Evolutionary conservation across 352 stramenopile genomes (phyloP).

Genomic region (Globisporangium echinulatum): DNA sequence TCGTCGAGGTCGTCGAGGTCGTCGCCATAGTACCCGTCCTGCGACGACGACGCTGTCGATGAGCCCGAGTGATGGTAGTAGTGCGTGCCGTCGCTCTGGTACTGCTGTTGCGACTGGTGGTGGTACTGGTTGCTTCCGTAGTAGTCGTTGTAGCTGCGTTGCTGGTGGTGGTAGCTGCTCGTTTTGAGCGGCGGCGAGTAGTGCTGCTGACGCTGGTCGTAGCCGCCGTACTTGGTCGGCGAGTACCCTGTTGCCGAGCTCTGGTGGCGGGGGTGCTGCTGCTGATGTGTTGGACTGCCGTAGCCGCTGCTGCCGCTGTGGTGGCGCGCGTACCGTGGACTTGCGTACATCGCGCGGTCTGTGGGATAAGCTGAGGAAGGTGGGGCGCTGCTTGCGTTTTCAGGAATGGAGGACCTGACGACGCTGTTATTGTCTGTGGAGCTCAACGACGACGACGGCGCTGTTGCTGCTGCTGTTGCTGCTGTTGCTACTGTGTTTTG

Average conservation of each 20-base stretch:
- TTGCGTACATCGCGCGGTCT: conserved; percentile 10
- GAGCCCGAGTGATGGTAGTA: conserved; percentile 73
- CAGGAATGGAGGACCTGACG: conserved; percentile 3
- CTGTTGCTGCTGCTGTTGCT: neutral
- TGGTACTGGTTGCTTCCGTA: conserved; percentile 28
- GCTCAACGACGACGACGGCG: neutral
- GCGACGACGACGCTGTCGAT: conserved; percentile 70
- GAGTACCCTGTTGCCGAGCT: conserved; percentile 12
- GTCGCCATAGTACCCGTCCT: conserved; percentile 73
- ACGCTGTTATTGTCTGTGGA: too few species aligned
- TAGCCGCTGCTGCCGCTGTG: conserved; percentile 4
- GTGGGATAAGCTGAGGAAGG: conserved; percentile 1
- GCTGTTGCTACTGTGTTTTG: too few species aligned
- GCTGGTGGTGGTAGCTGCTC: neutral
- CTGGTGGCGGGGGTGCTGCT: conserved; percentile 8
- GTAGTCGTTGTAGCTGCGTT: conserved; percentile 29
- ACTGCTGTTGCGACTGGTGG: conserved; percentile 35
- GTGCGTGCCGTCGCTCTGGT: conserved; percentile 33
- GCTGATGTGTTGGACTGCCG: conserved; percentile 6
- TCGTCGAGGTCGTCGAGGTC: conserved; percentile 71
- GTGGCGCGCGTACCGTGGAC: conserved; percentile 10
- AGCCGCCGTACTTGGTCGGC: conserved; percentile 9
- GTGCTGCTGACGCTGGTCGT: conserved; percentile 10
- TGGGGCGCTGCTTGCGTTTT: conserved; percentile 9
- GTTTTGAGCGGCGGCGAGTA: conserved; percentile 13